Percentiles rank a stretch among this genome's conserved stretches.
Conservation (phyloP, 352 stramenopile species). For the Salisapilia sapeloensis region DNA sequence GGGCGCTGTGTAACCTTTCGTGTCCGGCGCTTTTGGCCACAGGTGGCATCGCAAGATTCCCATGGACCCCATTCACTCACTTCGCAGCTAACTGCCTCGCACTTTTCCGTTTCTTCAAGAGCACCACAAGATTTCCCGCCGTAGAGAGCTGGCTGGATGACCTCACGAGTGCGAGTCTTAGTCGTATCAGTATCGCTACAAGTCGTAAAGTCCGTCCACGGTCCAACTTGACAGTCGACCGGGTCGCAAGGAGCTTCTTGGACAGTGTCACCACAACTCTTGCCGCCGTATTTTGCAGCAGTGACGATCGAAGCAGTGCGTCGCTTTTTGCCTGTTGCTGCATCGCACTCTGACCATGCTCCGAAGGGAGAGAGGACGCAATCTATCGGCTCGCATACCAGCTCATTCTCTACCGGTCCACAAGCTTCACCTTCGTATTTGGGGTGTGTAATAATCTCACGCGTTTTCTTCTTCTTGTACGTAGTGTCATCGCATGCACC, state of each 20-base stretch:
- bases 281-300: constrained; percentile 15
- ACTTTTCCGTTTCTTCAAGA: constrained; percentile 16
- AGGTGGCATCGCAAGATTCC: constrained; percentile 15
- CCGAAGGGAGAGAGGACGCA: constrained; percentile 20
- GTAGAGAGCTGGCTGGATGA: constrained; percentile 14
- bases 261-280: constrained; percentile 7
- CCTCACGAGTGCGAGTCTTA: constrained; percentile 12
- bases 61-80: constrained; percentile 23
- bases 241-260: constrained; percentile 18
- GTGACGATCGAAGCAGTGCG: constrained; percentile 9
- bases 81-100: constrained; percentile 23
- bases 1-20: constrained; percentile 13
- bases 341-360: constrained; percentile 14
- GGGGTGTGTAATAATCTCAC: constrained; percentile 9
- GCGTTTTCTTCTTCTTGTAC: constrained; percentile 18
- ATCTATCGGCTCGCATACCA: constrained; percentile 28
- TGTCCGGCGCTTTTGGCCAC: constrained; percentile 19
- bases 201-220: constrained; percentile 13
- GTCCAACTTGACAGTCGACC: constrained; percentile 19
- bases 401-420: constrained; percentile 15
- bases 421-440: constrained; percentile 22
- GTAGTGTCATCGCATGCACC: constrained; percentile 16
- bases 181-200: constrained; percentile 9
- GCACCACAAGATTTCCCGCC: constrained; percentile 13
- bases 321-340: constrained; percentile 15